Evolutionary conservation across 192 early-diverging fungal species (phyloP).

Genomic region (Haplosporangium gracile): DNA sequence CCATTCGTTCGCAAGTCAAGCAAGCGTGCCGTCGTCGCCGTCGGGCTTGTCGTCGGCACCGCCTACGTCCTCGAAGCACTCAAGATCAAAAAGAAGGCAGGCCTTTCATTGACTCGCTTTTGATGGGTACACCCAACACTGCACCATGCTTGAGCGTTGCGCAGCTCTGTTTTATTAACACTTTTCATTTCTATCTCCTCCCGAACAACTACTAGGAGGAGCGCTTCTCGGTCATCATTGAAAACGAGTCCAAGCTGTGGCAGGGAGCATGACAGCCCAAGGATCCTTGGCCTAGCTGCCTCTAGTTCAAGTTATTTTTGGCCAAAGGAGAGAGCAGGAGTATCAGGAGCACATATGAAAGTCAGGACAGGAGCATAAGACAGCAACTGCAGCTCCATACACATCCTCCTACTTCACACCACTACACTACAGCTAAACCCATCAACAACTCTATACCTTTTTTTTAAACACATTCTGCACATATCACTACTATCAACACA

Average conservation of each 20-base stretch:
- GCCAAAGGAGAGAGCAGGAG: background rate
- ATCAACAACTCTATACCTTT: background rate
- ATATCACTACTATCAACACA: background rate
- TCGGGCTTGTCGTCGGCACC: conserved; percentile 40
- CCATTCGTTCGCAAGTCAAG: conserved; percentile 53
- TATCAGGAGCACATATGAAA: background rate
- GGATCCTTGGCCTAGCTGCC: background rate
- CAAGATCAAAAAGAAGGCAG: conserved; percentile 56
- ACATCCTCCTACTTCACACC: background rate
- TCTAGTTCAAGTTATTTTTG: background rate
- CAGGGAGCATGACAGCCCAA: conserved; percentile 37
- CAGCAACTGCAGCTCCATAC: background rate
- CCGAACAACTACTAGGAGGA: conserved; percentile 30
- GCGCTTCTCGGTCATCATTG: conserved; percentile 48
- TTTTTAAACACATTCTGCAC: background rate
- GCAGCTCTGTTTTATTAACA: background rate
- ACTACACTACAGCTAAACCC: background rate
- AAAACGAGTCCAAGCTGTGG: conserved; percentile 49
- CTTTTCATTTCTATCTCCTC: background rate
- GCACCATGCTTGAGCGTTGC: background rate
- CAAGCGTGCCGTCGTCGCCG: conserved; percentile 47
- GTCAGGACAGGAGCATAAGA: background rate
- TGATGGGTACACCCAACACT: background rate
- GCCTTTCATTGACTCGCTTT: background rate
- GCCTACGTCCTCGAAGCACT: conserved; percentile 52